Base-by-base conservation (phyloP, 2,329 filamentous ascomycete genomes). In the Cladosporium colombiae region DNA sequence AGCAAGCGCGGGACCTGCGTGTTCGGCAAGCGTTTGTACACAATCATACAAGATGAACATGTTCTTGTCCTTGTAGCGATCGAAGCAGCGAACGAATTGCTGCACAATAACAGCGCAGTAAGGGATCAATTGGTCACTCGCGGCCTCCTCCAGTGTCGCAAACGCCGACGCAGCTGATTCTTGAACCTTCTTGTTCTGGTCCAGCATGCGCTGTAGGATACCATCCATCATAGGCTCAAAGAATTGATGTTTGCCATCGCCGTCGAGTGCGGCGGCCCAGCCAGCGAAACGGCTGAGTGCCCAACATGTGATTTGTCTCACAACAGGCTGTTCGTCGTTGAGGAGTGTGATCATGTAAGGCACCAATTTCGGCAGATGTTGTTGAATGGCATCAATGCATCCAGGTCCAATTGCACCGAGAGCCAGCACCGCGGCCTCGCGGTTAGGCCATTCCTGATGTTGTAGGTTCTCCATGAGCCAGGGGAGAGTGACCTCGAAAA, bases 21-120 rank as follows among this genome's bases (percentile, higher is more conserved):
- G 90, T 78, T 99, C 95, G 3, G 95, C 95, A 65, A 99, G 83
- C 0, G 95, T 99, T 81, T 99, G 95, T 37, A 99, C 92, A 78
- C 95, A 98, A 80, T 99, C 95, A 81, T 99, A 99, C 37, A 99
- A 86, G 64, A 98, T 96, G 81, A 96, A 97, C 88, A 98, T 97
- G 81, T 99, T 99, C 74, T 92, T 90, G 79, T 98, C 94, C 84
- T 99, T 98, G 86, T 98, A 99, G 79, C 91, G 93, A 62, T 84
- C 86, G 79, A 99, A 99, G 78, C 95, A 99, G 67, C 86, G 84
- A 62, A 97, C 93, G 74, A 94, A 98, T 76, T 98, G 95, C 68
- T 89, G 89, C 62, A 98, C 87, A 73, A 99, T 98, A 29, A 93
- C 91, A 31, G 89, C 86, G 73, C 92, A 93, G 80, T 97, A 99